phyloP scores from a whole-genome alignment of 2,329 filamentous ascomycete genomes.

The Fusarium pseudograminearum region DNA sequence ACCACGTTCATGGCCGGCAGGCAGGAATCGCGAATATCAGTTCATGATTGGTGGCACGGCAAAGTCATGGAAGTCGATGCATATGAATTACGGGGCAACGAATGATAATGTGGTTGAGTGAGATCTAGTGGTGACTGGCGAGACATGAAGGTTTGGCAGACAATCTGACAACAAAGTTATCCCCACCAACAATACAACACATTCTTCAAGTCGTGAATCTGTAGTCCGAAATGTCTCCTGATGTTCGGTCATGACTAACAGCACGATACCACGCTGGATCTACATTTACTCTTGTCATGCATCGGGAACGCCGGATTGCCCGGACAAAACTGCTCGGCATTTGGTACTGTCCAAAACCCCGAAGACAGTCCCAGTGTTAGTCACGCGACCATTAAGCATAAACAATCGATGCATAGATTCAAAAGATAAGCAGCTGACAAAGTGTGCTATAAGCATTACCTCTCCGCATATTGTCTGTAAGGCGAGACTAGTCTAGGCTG shows the following conservation, averaged over 20 bases:
- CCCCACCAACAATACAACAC: background rate
- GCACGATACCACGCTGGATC: background rate
- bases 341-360: conserved; percentile 10
- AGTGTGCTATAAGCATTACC: background rate
- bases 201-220: background rate
- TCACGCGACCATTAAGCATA: conserved; percentile 8
- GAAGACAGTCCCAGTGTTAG: background rate
- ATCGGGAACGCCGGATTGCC: conserved; percentile 16
- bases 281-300: background rate
- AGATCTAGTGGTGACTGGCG: background rate
- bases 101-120: background rate
- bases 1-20: conserved; percentile 15
- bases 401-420: background rate
- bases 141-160: background rate
- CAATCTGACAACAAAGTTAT: background rate
- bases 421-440: conserved; percentile 31
- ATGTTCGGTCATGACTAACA: background rate
- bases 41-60: conserved; percentile 13
- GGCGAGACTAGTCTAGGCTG: conserved; percentile 13
- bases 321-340: conserved; percentile 10
- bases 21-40: background rate
- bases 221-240: background rate
- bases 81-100: background rate
- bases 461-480: conserved; percentile 24
- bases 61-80: conserved; percentile 20